Conservation (phyloP, 2,329 filamentous ascomycete genomes). For the Albifimbria verrucaria region DNA sequence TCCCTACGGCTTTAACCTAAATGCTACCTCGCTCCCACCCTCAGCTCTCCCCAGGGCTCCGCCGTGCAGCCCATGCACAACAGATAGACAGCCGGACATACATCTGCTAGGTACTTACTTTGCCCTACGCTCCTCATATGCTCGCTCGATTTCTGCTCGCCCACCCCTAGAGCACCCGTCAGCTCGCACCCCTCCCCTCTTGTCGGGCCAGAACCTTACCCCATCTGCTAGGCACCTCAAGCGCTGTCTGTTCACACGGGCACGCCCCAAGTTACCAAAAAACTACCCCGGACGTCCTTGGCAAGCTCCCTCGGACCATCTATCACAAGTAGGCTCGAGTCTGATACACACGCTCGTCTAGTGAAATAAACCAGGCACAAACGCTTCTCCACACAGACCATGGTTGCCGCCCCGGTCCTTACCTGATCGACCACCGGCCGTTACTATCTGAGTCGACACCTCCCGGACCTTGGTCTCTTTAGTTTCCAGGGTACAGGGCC, state of each 20-base stretch:
- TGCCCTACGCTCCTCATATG: neutral
- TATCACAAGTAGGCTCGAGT: constrained; percentile 12
- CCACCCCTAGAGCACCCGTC: neutral
- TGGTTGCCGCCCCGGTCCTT: constrained; percentile 17
- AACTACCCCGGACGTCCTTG: neutral
- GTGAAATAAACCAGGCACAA: constrained; percentile 40
- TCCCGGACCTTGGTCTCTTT: neutral
- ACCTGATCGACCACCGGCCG: constrained; percentile 14
- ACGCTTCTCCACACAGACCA: constrained; percentile 37
- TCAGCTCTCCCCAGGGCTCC: neutral
- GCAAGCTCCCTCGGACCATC: neutral
- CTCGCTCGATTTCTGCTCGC: neutral
- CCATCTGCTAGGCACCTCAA: neutral
- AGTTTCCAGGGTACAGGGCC: neutral
- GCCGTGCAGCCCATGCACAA: too few relatives aligned
- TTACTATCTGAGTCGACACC: neutral
- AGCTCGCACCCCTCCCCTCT: neutral
- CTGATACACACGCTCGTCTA: constrained; percentile 40
- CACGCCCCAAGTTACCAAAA: neutral
- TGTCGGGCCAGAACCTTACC: neutral
- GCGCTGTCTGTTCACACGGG: neutral
- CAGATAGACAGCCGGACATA: too few relatives aligned
- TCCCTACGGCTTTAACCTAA: neutral
- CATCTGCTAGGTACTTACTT: too few relatives aligned
- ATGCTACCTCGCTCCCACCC: neutral